Conservation (phyloP, 441 rosid genomes). For the Iberis amara region DNA sequence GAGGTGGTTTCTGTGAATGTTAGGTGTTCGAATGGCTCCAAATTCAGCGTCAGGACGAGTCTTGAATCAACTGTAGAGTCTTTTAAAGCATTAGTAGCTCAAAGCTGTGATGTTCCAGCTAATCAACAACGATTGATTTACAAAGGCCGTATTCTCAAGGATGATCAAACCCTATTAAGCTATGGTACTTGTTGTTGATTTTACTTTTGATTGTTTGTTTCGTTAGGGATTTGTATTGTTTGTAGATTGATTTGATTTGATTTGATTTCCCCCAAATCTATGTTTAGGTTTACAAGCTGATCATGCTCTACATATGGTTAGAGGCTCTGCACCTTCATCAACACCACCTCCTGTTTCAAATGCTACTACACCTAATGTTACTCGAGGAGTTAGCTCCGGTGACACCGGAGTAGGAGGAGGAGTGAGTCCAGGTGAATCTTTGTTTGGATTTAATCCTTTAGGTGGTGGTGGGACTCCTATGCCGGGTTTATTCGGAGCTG, state of each 20-base stretch:
- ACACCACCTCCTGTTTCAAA: conserved; percentile 37
- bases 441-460: conserved; percentile 43
- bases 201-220: too few species aligned
- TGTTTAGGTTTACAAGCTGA: conserved; percentile 62
- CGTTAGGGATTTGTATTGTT: not conserved
- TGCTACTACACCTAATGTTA: conserved; percentile 38
- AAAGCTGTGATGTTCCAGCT: conserved; percentile 49
- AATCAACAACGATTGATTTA: conserved; percentile 62
- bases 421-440: conserved; percentile 44
- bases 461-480: conserved; percentile 43
- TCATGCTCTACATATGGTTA: conserved; percentile 66
- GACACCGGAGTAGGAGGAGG: conserved; percentile 38
- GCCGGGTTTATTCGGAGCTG: conserved; percentile 50
- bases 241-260: not conserved
- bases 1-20: conserved; percentile 39
- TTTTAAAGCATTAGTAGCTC: conserved; percentile 49
- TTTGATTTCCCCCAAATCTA: not conserved
- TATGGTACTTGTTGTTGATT: conserved; percentile 34
- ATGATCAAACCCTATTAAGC: conserved; percentile 47
- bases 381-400: conserved; percentile 52
- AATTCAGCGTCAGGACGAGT: conserved; percentile 39
- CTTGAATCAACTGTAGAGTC: conserved; percentile 46
- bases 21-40: conserved; percentile 51
- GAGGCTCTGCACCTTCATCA: conserved; percentile 47
- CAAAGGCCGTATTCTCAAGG: conserved; percentile 63